phyloP scores from a whole-genome alignment of 139 green algal genomes.

The Volvox africanus region DNA sequence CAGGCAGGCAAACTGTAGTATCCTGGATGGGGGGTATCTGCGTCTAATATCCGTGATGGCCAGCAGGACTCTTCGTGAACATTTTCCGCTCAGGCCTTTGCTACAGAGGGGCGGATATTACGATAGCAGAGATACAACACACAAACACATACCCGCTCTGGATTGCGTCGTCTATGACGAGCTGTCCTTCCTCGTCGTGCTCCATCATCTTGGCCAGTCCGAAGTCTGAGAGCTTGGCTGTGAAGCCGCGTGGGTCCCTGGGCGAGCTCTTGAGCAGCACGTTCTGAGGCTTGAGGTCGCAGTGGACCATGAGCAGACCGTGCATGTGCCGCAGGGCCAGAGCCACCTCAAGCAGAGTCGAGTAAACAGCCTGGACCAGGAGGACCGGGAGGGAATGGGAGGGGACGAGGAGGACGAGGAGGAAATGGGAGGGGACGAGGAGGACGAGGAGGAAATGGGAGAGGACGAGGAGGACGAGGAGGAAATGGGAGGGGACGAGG shows the following conservation, averaged over 20 bases:
- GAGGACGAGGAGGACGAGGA: no score
- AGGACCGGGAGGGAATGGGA: not conserved
- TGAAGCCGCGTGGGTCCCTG: slow-evolving; percentile 64
- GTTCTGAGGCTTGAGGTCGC: slow-evolving; percentile 83
- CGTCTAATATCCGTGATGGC: no score
- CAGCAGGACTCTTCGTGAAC: no score
- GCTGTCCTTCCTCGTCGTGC: slow-evolving; percentile 25
- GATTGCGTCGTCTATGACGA: slow-evolving; percentile 27
- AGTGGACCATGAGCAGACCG: slow-evolving; percentile 57
- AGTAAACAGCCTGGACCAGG: slow-evolving; percentile 18
- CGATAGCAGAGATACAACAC: no score
- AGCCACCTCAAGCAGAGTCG: slow-evolving; percentile 53
- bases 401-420: not conserved
- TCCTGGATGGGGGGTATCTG: no score
- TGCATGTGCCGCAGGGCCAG: slow-evolving; percentile 71
- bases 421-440: not conserved
- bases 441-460: no score
- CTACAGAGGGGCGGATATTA: no score
- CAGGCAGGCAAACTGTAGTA: no score
- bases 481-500: not conserved
- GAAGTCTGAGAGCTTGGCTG: slow-evolving; percentile 81
- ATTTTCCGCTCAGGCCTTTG: no score
- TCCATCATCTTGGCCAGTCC: slow-evolving; percentile 64
- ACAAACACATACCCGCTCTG: slow-evolving; percentile 8
- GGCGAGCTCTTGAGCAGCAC: slow-evolving; percentile 68